Evolutionary conservation across 352 stramenopile species (phyloP).

Genomic region (Vaucheria bursata): DNA sequence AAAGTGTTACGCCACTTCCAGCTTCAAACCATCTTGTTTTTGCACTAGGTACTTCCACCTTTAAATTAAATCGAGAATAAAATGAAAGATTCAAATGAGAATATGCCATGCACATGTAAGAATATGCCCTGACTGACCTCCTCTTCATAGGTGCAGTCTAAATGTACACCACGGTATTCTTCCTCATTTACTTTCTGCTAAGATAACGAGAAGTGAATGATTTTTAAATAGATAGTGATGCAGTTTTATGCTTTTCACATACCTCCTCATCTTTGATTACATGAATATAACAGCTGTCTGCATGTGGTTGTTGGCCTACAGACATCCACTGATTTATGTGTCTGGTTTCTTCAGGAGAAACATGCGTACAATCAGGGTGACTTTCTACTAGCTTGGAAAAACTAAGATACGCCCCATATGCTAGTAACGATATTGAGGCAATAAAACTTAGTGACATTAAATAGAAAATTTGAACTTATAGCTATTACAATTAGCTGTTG

Average conservation of each 20-base stretch:
- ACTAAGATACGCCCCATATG: conserved; percentile 83
- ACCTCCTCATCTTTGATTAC: too few species aligned
- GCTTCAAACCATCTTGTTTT: conserved; percentile 71
- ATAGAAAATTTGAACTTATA: too few species aligned
- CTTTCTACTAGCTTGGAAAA: conserved; percentile 84
- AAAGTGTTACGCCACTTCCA: conserved; percentile 62
- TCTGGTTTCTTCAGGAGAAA: conserved; percentile 67
- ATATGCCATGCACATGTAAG: neutral
- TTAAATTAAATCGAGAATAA: neutral
- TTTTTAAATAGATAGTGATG: too few species aligned
- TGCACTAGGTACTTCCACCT: neutral
- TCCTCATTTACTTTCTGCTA: too few species aligned
- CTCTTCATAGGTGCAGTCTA: conserved; percentile 82
- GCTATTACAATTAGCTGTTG: too few species aligned
- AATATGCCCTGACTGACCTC: conserved; percentile 31
- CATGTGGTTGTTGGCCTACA: conserved; percentile 60
- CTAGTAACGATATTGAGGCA: conserved; percentile 74
- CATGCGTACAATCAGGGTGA: conserved; percentile 77
- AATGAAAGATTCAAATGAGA: neutral
- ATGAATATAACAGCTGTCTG: conserved; percentile 35
- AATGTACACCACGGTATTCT: conserved; percentile 57
- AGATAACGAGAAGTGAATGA: too few species aligned
- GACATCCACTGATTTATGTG: conserved; percentile 80
- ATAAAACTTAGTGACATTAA: too few species aligned
- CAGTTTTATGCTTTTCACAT: too few species aligned